phyloP scores from a whole-genome alignment of 202 grass and related monocot species.

The Carex sylvatica region DNA sequence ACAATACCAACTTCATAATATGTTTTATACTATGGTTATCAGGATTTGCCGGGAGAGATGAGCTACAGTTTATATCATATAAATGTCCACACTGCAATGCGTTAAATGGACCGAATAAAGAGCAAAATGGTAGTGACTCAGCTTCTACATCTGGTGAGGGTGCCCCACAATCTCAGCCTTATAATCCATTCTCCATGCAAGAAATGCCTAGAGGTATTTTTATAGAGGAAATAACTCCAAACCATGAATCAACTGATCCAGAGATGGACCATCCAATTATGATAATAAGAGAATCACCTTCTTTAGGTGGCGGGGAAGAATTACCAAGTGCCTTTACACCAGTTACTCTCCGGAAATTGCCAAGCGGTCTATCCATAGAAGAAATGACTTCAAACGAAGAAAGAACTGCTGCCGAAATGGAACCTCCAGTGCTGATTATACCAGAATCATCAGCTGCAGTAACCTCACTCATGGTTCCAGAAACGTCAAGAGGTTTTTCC shows the following conservation, averaged over 20 bases:
- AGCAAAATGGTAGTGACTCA: not conserved
- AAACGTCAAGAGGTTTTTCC: slow-evolving; percentile 8
- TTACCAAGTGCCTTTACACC: not conserved
- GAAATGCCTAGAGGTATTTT: slow-evolving; percentile 21
- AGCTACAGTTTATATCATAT: slow-evolving; percentile 24
- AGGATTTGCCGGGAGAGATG: slow-evolving; percentile 28
- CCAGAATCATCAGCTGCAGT: not conserved
- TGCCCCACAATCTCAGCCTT: not conserved
- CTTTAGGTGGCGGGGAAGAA: not conserved
- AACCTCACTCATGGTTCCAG: not conserved
- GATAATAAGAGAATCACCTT: slow-evolving; percentile 28
- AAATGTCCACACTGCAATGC: slow-evolving; percentile 27
- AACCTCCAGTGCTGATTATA: slow-evolving; percentile 21
- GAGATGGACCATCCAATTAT: slow-evolving; percentile 29
- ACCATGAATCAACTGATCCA: slow-evolving; percentile 19
- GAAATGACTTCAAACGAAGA: slow-evolving; percentile 12
- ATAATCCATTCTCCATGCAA: slow-evolving; percentile 5
- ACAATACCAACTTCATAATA: not conserved
- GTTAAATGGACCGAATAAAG: slow-evolving; percentile 22
- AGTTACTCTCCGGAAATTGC: not conserved
- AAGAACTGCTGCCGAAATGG: slow-evolving; percentile 20
- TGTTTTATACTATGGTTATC: slow-evolving; percentile 15
- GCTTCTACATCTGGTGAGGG: slow-evolving; percentile 6
- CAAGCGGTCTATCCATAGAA: slow-evolving; percentile 23
- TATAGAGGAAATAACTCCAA: slow-evolving; percentile 29